Evolutionary conservation across 2,329 filamentous ascomycete genomes (phyloP).

Genomic region (Nemania abortiva): DNA sequence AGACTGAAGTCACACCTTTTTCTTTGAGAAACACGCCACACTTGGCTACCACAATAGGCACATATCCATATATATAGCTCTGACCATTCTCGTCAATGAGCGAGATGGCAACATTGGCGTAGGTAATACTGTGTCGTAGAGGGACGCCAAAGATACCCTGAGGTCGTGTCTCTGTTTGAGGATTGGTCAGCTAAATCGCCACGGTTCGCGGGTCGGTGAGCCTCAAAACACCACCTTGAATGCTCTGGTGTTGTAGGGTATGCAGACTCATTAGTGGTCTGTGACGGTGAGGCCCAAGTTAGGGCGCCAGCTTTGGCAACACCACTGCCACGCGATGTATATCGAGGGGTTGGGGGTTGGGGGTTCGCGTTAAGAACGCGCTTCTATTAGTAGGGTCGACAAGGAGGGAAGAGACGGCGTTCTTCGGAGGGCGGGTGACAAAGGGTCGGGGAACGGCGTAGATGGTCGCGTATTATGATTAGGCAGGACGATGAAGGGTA

Average conservation of each 20-base stretch:
- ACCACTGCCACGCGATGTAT: background rate
- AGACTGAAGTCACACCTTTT: slow-evolving; percentile 75
- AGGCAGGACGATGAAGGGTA: slow-evolving; percentile 4
- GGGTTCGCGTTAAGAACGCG: slow-evolving; percentile 15
- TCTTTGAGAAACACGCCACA: slow-evolving; percentile 98
- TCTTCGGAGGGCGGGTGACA: background rate
- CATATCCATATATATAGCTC: slow-evolving; percentile 98
- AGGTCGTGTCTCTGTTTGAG: slow-evolving; percentile 59
- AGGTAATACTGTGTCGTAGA: slow-evolving; percentile 92
- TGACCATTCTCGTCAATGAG: slow-evolving; percentile 91
- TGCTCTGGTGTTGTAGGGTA: slow-evolving; percentile 9
- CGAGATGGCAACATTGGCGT: slow-evolving; percentile 98
- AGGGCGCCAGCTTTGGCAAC: slow-evolving; percentile 1
- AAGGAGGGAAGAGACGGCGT: background rate
- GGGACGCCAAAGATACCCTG: slow-evolving; percentile 95
- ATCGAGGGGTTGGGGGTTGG: background rate
- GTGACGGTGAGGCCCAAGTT: slow-evolving; percentile 7
- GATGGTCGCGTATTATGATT: background rate
- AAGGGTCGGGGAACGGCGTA: slow-evolving; percentile 1
- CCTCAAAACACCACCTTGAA: slow-evolving; percentile 33
- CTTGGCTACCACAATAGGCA: slow-evolving; percentile 97
- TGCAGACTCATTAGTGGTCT: background rate
- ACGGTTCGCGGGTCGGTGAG: background rate
- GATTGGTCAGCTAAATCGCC: slow-evolving; percentile 41
- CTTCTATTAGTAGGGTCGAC: background rate